Base-by-base conservation (phyloP, 1,139 yeast genomes). In the Arxiozyma slooffiae region DNA sequence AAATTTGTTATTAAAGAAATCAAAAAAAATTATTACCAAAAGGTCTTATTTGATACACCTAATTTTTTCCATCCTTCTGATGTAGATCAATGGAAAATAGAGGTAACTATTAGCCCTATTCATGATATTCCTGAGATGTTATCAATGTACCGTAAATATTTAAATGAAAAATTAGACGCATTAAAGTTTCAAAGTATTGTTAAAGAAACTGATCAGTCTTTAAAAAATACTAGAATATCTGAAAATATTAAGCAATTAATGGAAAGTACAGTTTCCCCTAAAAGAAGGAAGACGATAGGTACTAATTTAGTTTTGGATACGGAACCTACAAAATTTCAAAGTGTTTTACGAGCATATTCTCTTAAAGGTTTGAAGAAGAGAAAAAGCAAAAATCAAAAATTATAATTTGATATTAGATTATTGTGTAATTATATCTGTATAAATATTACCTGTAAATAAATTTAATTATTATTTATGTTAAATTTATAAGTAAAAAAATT, bases 311-410 rank as follows among this genome's bases (percentile, higher is more conserved):
- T 23, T 36, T 37, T n/a, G 2, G 47, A 43, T 20, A 38, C 38
- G 2, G 47, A 26, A 9, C 43, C 50, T 11, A 38, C 49, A 6
- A 37, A 54, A 5, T 62, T 66, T 37, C 71, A 71, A 46, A 57
- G 60, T 38, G 53, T 62, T 1, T 56, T 74, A 42, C 62, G 78
- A 49, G 70, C 71, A 1, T 72, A 69, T 54, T 71, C 76, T 14
- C 45, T 42, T 30, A 42, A 34, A 30, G 38, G 45, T 7, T 21
- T 42, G 14, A 42, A 42, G 39, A 42, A 24, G 16, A 42, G 23
- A 11, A 14, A 42, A 34, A 5, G 14, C 14, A 30, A n/a, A 30
- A 30, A 30, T 30, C 11, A 14, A 30, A 30, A 30, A 30, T 14
- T 30, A 30, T 30, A 30, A n/a, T 30, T 30, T 4, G 36, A 30